These are phyloP conservation scores for Conticribra weissflogii DNA, from an alignment of 108 stramenopile genomes.

Conservation along the genomic window DNA sequence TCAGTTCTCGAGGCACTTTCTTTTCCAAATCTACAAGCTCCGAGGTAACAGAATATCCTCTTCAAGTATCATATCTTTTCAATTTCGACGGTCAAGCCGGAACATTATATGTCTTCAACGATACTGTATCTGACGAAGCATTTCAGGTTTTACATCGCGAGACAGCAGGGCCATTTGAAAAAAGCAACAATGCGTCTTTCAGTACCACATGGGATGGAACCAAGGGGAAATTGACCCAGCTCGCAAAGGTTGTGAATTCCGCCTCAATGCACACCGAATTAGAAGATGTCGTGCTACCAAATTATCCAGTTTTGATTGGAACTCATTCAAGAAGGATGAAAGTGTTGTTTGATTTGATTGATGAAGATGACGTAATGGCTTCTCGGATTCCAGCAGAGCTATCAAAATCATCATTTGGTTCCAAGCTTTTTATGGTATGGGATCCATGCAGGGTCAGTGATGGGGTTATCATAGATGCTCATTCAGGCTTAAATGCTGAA, in stretches of 20 bases:
- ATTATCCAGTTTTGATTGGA: conserved; percentile 39
- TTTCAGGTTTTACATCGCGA: conserved; percentile 62
- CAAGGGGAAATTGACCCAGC: conserved; percentile 28
- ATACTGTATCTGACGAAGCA: conserved; percentile 72
- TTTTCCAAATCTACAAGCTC: conserved; percentile 14
- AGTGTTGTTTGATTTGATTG: conserved; percentile 35
- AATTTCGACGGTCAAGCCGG: conserved; percentile 79
- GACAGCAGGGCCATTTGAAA: conserved; percentile 50
- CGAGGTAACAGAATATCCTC: conserved; percentile 1
- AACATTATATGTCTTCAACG: conserved; percentile 67
- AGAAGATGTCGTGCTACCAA: conserved; percentile 38
- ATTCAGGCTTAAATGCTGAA: conserved; percentile 55
- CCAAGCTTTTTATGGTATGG: conserved; percentile 75
- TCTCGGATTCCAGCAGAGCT: conserved; percentile 29
- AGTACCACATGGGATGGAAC: conserved; percentile 41
- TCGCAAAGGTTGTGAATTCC: conserved; percentile 40
- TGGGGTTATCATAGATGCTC: conserved; percentile 55
- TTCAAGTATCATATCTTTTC: conserved; percentile 51
- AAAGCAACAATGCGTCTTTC: conserved; percentile 30
- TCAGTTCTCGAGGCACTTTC: conserved; percentile 18
- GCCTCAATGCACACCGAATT: conserved; percentile 40
- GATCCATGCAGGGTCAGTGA: conserved; percentile 60
- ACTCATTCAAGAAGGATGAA: conserved; percentile 10
- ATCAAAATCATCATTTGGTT: conserved; percentile 48
- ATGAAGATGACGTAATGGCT: conserved; percentile 31